Conservation (phyloP, 2,329 filamentous ascomycete genomes). For the Phaeoacremonium minimum region DNA sequence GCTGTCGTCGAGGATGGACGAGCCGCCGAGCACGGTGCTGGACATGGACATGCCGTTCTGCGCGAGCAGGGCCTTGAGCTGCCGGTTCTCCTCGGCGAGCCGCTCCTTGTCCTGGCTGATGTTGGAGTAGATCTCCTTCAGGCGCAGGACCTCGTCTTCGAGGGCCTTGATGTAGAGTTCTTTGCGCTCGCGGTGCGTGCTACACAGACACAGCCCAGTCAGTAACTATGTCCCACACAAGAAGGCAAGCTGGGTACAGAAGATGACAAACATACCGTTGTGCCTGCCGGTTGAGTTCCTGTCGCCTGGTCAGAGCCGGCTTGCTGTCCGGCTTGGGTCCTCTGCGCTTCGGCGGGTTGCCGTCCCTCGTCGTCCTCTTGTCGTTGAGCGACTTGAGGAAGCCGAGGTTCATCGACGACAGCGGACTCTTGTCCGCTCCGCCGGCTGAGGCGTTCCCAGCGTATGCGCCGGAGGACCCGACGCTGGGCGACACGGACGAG, state of each 20-base stretch:
- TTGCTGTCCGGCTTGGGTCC: constrained; percentile 97
- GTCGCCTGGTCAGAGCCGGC: constrained; percentile 83
- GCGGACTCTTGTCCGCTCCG: constrained; percentile 30
- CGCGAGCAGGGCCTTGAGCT: constrained; percentile 56
- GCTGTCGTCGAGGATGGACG: constrained; percentile 32
- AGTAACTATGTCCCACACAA: neutral
- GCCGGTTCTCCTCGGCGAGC: constrained; percentile 73
- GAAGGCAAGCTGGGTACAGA: constrained; percentile 1
- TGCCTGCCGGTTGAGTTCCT: constrained; percentile 92
- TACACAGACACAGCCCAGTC: constrained; percentile 27
- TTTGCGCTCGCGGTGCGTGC: constrained; percentile 94
- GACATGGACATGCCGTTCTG: constrained; percentile 45
- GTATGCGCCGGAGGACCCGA: constrained; percentile 2
- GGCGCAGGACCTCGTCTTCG: constrained; percentile 82
- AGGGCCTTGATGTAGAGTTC: constrained; percentile 93
- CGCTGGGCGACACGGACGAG: constrained; percentile 37
- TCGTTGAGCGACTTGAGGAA: constrained; percentile 66
- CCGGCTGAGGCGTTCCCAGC: constrained; percentile 10
- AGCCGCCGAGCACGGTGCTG: constrained; percentile 17
- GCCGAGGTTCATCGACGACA: constrained; percentile 46
- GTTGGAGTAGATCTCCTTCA: constrained; percentile 80
- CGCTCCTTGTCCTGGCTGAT: constrained; percentile 72
- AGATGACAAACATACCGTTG: constrained; percentile 69
- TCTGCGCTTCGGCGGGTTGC: constrained; percentile 79
- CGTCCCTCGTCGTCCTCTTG: constrained; percentile 80